Conservation (phyloP, 371 early-diverging fungal genomes). For the Syncephalastrum racemosum region DNA sequence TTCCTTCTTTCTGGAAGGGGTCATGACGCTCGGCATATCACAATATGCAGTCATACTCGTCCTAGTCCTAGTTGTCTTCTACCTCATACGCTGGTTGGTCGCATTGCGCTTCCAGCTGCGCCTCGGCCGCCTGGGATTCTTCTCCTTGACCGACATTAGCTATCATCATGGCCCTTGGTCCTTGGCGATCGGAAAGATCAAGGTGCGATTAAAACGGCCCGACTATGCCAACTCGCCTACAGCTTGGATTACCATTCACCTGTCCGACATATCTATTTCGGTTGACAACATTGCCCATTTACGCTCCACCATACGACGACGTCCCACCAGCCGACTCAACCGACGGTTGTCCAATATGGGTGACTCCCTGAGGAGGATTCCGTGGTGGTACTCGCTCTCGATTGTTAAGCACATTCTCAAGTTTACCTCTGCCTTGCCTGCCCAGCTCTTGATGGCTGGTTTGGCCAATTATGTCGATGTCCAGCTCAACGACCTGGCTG, state of each 20-base stretch:
- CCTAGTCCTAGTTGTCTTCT: slow-evolving; percentile 13
- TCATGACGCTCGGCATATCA: slow-evolving; percentile 22
- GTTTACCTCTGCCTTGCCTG: slow-evolving; percentile 45
- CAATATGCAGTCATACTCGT: slow-evolving; percentile 22
- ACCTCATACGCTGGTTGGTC: slow-evolving; percentile 23
- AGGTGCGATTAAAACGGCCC: slow-evolving; percentile 34
- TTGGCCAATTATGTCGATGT: slow-evolving; percentile 51
- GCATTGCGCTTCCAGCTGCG: slow-evolving; percentile 37
- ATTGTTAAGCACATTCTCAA: slow-evolving; percentile 41
- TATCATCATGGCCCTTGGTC: slow-evolving; percentile 38
- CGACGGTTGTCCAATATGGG: slow-evolving; percentile 32
- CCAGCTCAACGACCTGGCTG: slow-evolving; percentile 21
- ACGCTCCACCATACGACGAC: slow-evolving; percentile 6
- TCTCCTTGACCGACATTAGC: slow-evolving; percentile 38
- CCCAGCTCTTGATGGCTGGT: slow-evolving; percentile 50
- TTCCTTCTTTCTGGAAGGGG: slow-evolving; percentile 1
- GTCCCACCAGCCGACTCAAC: slow-evolving; percentile 13
- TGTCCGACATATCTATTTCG: slow-evolving; percentile 25
- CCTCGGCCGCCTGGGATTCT: slow-evolving; percentile 43
- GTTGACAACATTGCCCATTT: slow-evolving; percentile 23
- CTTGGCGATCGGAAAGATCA: slow-evolving; percentile 42
- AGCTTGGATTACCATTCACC: slow-evolving; percentile 38
- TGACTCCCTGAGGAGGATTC: slow-evolving; percentile 29
- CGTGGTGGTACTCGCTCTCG: slow-evolving; percentile 53
- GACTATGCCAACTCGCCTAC: slow-evolving; percentile 19